phyloP scores from a whole-genome alignment of 257 asterid species.

The Oldenlandia corymbosa region DNA sequence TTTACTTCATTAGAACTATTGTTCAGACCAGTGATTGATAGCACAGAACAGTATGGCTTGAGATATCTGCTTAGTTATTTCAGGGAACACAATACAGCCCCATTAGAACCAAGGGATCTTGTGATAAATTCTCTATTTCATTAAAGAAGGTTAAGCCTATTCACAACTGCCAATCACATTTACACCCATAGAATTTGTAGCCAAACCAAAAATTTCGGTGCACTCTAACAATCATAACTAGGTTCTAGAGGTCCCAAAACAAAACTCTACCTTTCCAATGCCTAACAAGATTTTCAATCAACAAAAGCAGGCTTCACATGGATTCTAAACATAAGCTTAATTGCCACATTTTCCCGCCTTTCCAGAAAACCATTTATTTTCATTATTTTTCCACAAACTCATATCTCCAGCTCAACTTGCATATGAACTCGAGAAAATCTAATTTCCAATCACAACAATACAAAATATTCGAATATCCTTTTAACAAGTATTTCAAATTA shows the following conservation, averaged over 20 bases:
- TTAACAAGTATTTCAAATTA: neutral
- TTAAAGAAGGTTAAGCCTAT: neutral
- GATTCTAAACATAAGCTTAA: neutral
- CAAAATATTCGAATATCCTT: neutral
- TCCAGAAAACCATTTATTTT: neutral
- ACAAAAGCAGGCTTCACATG: neutral
- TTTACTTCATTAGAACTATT: neutral
- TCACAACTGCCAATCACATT: neutral
- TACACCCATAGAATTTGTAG: neutral
- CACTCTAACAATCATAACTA: neutral
- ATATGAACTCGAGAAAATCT: neutral
- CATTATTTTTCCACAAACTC: no score
- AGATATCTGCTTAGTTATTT: neutral
- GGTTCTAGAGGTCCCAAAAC: neutral
- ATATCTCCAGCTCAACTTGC: neutral
- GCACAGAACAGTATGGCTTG: neutral
- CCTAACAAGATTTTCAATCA: no score
- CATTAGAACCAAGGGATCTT: neutral
- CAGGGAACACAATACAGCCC: neutral
- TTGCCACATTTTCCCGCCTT: no score
- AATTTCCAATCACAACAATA: neutral
- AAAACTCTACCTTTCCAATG: conserved; percentile 1
- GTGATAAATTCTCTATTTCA: neutral
- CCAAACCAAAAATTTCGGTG: neutral
- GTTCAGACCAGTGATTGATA: neutral